Evolutionary conservation across 108 stramenopile species (phyloP).

Genomic region (Cylindrotheca closterium): DNA sequence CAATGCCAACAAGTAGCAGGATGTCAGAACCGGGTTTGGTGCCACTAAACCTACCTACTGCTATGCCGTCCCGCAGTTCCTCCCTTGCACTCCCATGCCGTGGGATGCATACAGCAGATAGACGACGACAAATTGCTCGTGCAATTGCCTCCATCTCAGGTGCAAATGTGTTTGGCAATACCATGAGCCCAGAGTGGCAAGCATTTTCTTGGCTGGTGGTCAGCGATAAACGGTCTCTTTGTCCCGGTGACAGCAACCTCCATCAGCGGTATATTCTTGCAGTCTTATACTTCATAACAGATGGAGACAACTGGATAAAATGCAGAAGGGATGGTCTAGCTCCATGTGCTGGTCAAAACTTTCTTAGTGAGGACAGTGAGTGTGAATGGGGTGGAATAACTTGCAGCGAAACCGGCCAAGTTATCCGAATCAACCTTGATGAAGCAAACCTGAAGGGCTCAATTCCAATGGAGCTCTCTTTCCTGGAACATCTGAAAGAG

Average conservation of each 20-base stretch:
- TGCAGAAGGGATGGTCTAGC: slow-evolving; percentile 13
- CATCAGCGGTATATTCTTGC: slow-evolving; percentile 44
- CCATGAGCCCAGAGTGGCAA: slow-evolving; percentile 5
- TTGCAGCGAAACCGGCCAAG: slow-evolving; percentile 20
- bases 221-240: slow-evolving; percentile 39
- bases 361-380: slow-evolving; percentile 33
- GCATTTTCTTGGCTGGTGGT: slow-evolving; percentile 55
- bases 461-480: slow-evolving; percentile 20
- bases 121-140: not conserved
- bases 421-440: slow-evolving; percentile 32
- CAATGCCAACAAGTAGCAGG: too few species aligned
- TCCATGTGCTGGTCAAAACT: slow-evolving; percentile 16
- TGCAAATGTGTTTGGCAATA: slow-evolving; percentile 12
- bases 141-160: slow-evolving; percentile 5
- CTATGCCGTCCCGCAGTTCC: not conserved
- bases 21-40: not conserved
- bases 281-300: slow-evolving; percentile 39
- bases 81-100: not conserved
- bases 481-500: slow-evolving; percentile 9
- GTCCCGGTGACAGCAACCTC: slow-evolving; percentile 42
- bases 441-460: slow-evolving; percentile 30
- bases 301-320: slow-evolving; percentile 39
- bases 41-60: not conserved
- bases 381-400: slow-evolving; percentile 42
- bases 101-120: not conserved